These are phyloP conservation scores for Backusella sp. DNA, from an alignment of 192 early-diverging fungal species.

Conservation along the genomic window DNA sequence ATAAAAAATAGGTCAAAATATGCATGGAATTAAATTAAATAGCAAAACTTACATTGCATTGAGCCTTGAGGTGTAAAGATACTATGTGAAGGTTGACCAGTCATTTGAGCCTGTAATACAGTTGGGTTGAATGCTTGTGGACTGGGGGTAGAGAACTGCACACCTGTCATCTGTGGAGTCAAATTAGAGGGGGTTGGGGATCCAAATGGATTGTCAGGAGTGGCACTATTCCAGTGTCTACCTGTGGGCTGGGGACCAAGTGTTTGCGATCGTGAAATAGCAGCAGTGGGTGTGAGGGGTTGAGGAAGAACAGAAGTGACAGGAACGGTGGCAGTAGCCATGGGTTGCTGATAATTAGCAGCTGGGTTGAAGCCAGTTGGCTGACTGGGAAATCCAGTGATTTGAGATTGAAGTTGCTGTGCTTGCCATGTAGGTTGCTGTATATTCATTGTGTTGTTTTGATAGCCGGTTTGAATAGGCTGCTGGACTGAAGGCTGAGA, in stretches of 20 bases:
- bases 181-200: slow-evolving; percentile 20
- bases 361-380: neutral
- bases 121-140: slow-evolving; percentile 15
- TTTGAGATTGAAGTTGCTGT: slow-evolving; percentile 34
- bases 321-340: slow-evolving; percentile 19
- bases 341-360: neutral
- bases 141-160: slow-evolving; percentile 34
- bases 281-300: slow-evolving; percentile 26
- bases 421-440: slow-evolving; percentile 23
- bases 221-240: slow-evolving; percentile 40
- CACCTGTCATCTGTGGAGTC: slow-evolving; percentile 26
- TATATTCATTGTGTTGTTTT: neutral
- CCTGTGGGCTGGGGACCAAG: slow-evolving; percentile 42
- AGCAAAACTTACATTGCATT: slow-evolving; percentile 26
- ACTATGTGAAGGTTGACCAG: slow-evolving; percentile 1
- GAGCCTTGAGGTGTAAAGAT: slow-evolving; percentile 31
- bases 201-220: slow-evolving; percentile 39
- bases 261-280: slow-evolving; percentile 20
- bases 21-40: neutral
- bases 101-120: slow-evolving; percentile 11
- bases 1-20: neutral
- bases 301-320: slow-evolving; percentile 16
- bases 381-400: slow-evolving; percentile 17
- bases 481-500: slow-evolving; percentile 5
- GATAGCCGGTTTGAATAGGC: slow-evolving; percentile 8